Base-by-base conservation (phyloP, 192 early-diverging fungal species). In the Podila verticillata region DNA sequence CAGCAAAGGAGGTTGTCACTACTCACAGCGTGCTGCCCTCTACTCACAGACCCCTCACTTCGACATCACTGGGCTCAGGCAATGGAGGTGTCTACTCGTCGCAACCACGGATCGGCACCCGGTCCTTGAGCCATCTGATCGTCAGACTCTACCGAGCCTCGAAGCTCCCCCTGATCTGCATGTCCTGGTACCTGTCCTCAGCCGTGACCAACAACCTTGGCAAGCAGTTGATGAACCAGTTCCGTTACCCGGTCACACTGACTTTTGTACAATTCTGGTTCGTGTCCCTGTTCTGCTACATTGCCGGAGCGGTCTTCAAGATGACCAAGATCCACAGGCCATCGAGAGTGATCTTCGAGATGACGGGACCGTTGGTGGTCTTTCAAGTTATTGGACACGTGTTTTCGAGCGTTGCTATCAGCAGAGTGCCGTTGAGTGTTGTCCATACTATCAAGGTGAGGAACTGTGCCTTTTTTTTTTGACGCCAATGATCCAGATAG, bases 361-460 rank as follows among this genome's bases (percentile, higher is more conserved):
- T 85, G 19, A 94, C 91, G 7, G 72, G 89, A 12, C 95, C 94
- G 0, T 65, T 97, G 56, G 87, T 88, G 32, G 75, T 88, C n/a
- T 97, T 97, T 82, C 89, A 93, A 63, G 95, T 97, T 58, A 84
- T 90, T 20, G 95, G 95, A 1, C 96, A 97, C 85, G 86, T 95
- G 7, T 92, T 96, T 68, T 92, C 92, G 0, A 89, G 88, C 57
- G 77, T 92, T 31, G 93, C 95, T 13, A 91, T 96, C 44, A 88
- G 91, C 56, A 70, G 86, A 17, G 91, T 96, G 20, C 90, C 95
- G 0, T 92, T 97, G n/a, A 91, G 89, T 51, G 91, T 96, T 75
- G 91, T 93, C 6, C 96, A 97, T 66, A 97, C 96, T 9, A 92
- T 97, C 70, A 96, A 96, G 90, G 94, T 95, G 82, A 71, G 39